Evolutionary conservation across 2,329 filamentous ascomycete species (phyloP).

Genomic region (Colletotrichum zoysiae): DNA sequence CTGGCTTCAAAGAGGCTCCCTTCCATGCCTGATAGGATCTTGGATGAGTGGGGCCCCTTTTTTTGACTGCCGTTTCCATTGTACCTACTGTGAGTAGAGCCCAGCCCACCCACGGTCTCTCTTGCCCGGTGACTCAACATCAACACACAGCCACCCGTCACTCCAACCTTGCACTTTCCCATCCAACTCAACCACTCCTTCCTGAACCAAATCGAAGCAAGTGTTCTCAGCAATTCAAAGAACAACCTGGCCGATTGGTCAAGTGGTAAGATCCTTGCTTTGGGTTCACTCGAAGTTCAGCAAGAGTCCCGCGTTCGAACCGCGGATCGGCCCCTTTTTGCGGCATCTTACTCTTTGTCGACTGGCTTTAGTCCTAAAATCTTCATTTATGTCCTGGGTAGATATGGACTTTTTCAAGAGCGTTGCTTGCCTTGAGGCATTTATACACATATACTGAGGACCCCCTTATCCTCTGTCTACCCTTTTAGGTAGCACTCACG

Average conservation of each 20-base stretch:
- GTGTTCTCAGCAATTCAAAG: neutral
- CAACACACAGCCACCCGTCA: constrained; percentile 4
- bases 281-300: constrained; percentile 21
- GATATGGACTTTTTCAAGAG: neutral
- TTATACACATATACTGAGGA: neutral
- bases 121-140: constrained; percentile 15
- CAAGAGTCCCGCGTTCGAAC: constrained; percentile 28
- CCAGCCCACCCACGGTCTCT: neutral
- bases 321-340: constrained; percentile 20
- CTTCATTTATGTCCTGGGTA: neutral
- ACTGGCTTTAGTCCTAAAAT: neutral
- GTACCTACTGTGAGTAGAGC: neutral
- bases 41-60: neutral
- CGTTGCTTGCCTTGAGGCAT: neutral
- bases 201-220: neutral
- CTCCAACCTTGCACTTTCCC: neutral
- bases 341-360: too few species aligned
- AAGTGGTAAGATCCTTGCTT: constrained; percentile 38
- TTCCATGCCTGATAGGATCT: too few species aligned
- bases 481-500: neutral
- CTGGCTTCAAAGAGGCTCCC: neutral
- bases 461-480: neutral
- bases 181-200: neutral
- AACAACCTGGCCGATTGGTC: constrained; percentile 21
- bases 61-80: too few species aligned